A percentile compares a stretch with the other conserved stretches of the same genome.
phyloP scores from a whole-genome alignment of 1,284 basidiomycete genomes.

The Marasmius sp. region DNA sequence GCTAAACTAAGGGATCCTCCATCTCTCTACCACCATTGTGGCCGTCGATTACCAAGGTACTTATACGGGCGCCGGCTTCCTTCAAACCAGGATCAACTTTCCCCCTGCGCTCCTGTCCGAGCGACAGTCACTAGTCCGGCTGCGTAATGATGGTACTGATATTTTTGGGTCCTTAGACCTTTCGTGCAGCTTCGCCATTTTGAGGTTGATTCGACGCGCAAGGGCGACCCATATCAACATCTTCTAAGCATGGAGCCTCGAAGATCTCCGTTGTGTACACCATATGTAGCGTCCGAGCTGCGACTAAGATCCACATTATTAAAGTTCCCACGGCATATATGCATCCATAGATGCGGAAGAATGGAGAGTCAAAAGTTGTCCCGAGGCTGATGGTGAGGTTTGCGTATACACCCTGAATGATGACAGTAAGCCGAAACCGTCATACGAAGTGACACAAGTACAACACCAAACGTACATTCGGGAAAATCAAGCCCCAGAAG shows the following conservation, averaged over 20 bases:
- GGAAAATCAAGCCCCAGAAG: conserved; percentile 64
- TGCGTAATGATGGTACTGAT: too few species aligned
- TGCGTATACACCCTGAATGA: conserved; percentile 57
- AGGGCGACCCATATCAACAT: conserved; percentile 10
- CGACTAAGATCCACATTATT: conserved; percentile 57
- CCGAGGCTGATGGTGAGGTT: conserved; percentile 60
- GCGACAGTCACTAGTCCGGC: too few species aligned
- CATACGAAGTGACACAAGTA: not conserved
- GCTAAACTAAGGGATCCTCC: too few species aligned
- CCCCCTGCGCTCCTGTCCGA: too few species aligned
- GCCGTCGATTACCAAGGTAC: too few species aligned
- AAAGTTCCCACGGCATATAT: conserved; percentile 53
- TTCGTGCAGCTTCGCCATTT: too few species aligned
- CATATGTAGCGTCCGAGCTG: conserved; percentile 38
- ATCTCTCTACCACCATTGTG: too few species aligned
- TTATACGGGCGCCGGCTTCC: too few species aligned
- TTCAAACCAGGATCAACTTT: too few species aligned
- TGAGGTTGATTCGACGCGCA: too few species aligned
- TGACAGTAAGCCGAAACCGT: not conserved
- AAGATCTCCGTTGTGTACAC: conserved; percentile 44
- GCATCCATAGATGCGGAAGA: conserved; percentile 55
- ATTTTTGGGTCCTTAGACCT: too few species aligned
- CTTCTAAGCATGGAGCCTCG: conserved; percentile 39
- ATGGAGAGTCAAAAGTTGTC: conserved; percentile 47
- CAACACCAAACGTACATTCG: conserved; percentile 47